Base-by-base conservation (phyloP, 2,329 filamentous ascomycete species). In the Hypoxylon sp. region DNA sequence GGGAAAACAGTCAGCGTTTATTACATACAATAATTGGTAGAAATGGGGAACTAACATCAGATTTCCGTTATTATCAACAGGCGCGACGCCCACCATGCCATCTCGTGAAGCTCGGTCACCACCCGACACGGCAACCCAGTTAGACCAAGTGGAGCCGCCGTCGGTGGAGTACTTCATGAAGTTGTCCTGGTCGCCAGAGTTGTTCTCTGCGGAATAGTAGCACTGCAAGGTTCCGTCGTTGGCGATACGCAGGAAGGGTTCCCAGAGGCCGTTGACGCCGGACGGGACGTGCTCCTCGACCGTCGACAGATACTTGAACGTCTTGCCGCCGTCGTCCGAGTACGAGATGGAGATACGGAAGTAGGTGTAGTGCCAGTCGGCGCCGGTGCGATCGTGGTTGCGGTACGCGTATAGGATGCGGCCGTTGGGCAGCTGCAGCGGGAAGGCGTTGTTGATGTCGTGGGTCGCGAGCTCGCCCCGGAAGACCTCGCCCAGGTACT, bases 21-120 rank as follows among this genome's bases (percentile, higher is more conserved):
- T n/a, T n/a, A 4, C 3, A n/a, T n/a, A 9, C 9, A 9, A 8
- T 7, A 21, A 33, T 13, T 3, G 17, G 27, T 29, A 20, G 13
- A 18, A 23, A 47, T 41, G 10, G 31, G 21, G 20, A 40, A 66
- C 67, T 65, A 13, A 70, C 69, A 79, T 73, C 13, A 79, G 69
- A 38, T 71, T 72, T 18, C 63, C 58, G 21, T 61, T 64, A 4
- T 57, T 58, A 3, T 65, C 64, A 6, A 73, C 67, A 13, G 64
- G 62, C 0, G 76, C 75, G 3, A 81, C 75, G 11, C 77, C 77
- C 6, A 77, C 65, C 78, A 81, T 81, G 23, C 79, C 78, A 48
- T 81, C 78, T 15, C 78, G 70, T 2, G 77, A 70, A 2, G 58
- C 67, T 18, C 58, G 41, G 3, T 70, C 68, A 3, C 60, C 52